These are phyloP conservation scores for Stemphylium beticola DNA, from an alignment of 2,329 filamentous ascomycete species.

Conservation along the genomic window DNA sequence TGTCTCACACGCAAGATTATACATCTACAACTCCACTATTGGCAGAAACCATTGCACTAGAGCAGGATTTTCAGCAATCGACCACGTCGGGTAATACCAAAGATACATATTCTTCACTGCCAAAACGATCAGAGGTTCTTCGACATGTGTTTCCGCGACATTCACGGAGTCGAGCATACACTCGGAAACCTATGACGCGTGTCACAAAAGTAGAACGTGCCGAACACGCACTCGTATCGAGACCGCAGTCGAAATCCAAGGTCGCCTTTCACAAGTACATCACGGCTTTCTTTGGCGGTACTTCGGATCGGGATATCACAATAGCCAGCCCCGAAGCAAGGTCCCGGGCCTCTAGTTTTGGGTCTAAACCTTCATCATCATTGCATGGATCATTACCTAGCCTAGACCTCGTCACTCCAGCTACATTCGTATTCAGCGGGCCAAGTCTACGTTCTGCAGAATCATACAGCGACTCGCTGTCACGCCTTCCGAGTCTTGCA, in stretches of 20 bases:
- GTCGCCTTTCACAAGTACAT: conserved; percentile 37
- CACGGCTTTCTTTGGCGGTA: conserved; percentile 34
- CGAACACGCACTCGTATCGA: conserved; percentile 11
- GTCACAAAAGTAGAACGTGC: conserved; percentile 12
- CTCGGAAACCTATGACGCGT: conserved; percentile 9
- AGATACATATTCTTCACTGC: neutral
- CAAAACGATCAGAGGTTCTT: conserved; percentile 32
- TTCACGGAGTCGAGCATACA: conserved; percentile 11
- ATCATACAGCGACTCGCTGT: conserved; percentile 29
- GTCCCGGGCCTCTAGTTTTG: conserved; percentile 32
- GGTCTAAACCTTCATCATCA: conserved; percentile 25
- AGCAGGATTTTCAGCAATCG: neutral
- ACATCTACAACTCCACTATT: conserved; percentile 1
- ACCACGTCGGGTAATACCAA: neutral
- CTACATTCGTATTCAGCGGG: conserved; percentile 43
- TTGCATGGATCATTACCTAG: conserved; percentile 32
- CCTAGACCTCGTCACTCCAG: conserved; percentile 42
- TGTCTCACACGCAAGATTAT: conserved; percentile 14
- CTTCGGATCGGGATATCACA: conserved; percentile 4
- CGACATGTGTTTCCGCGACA: conserved; percentile 31
- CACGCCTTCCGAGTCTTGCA: conserved; percentile 24
- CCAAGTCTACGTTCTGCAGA: conserved; percentile 36
- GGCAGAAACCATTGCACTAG: neutral
- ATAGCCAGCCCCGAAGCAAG: conserved; percentile 7
- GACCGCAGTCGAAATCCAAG: conserved; percentile 22